Percentiles rank a stretch among this genome's conserved stretches.
phyloP scores from a whole-genome alignment of 2,329 filamentous ascomycete genomes.

The Ophiocordyceps camponoti-saundersi region DNA sequence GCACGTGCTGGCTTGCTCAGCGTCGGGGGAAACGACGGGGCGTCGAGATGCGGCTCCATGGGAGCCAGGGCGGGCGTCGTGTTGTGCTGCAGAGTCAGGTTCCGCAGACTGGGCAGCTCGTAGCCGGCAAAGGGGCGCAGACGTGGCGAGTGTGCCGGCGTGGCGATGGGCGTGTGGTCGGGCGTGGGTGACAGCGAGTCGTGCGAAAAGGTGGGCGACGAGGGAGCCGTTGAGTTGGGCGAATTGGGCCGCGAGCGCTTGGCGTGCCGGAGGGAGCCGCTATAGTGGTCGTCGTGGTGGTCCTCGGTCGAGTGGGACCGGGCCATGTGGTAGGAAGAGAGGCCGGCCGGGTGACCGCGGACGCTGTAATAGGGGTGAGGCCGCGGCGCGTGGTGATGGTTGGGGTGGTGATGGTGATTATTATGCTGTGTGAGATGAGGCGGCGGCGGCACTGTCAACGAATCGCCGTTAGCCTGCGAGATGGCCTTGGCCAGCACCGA shows the following conservation, averaged over 20 bases:
- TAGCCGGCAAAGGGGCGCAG: conserved; percentile 62
- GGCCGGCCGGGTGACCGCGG: conserved; percentile 48
- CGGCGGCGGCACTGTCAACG: conserved; percentile 11
- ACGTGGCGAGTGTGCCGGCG: conserved; percentile 85
- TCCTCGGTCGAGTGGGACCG: conserved; percentile 72
- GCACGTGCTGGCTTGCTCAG: conserved; percentile 33
- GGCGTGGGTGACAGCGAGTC: conserved; percentile 90
- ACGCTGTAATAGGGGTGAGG: conserved; percentile 5
- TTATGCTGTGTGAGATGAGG: conserved; percentile 11
- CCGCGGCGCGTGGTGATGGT: conserved; percentile 31
- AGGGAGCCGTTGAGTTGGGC: conserved; percentile 87
- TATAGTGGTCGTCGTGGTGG: conserved; percentile 60
- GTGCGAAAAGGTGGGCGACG: conserved; percentile 90
- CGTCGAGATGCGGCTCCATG: conserved; percentile 38
- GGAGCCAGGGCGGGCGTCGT: conserved; percentile 39
- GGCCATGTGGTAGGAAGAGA: conserved; percentile 88
- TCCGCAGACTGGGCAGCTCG: conserved; percentile 74
- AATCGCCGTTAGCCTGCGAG: conserved; percentile 45
- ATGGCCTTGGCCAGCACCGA: conserved; percentile 44
- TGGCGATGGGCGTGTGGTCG: conserved; percentile 96
- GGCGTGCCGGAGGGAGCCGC: conserved; percentile 47
- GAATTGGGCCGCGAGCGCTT: conserved; percentile 90
- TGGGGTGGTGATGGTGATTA: conserved; percentile 24
- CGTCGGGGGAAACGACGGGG: conserved; percentile 24
- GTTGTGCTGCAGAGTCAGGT: conserved; percentile 34